phyloP scores from a whole-genome alignment of 345 rosid genomes.

The Barbarea vulgaris region DNA sequence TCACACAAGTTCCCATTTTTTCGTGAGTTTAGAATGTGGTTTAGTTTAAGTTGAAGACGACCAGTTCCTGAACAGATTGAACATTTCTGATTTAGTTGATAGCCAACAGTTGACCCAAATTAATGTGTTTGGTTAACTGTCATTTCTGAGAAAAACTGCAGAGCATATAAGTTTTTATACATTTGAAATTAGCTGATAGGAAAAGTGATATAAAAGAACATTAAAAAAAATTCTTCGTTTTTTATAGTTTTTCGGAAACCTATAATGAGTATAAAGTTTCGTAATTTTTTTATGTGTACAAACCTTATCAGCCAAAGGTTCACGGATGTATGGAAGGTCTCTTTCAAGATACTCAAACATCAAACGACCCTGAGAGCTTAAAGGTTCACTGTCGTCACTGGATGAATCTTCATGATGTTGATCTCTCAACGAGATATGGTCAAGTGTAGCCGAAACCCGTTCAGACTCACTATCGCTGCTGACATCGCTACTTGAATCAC shows the following conservation, averaged over 20 bases:
- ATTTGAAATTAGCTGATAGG: not conserved
- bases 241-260: not conserved
- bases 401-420: constrained; percentile 56
- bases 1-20: not conserved
- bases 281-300: constrained; percentile 15
- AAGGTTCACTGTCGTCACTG: constrained; percentile 66
- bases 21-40: not conserved
- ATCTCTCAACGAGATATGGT: constrained; percentile 52
- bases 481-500: constrained; percentile 68
- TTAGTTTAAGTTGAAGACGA: not conserved
- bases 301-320: constrained; percentile 90
- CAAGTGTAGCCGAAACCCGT: constrained; percentile 42
- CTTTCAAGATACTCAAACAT: constrained; percentile 74
- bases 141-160: not conserved
- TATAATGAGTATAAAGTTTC: not conserved
- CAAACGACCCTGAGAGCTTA: constrained; percentile 49
- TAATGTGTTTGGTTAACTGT: not conserved
- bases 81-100: not conserved
- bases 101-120: constrained; percentile 1
- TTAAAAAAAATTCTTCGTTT: too few relatives aligned
- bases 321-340: constrained; percentile 72
- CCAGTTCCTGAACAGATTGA: not conserved
- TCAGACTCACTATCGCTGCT: constrained; percentile 60
- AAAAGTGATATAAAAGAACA: not conserved
- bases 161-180: not conserved